phyloP scores from a whole-genome alignment of 2,329 filamentous ascomycete genomes.

The Fusarium tricinctum region DNA sequence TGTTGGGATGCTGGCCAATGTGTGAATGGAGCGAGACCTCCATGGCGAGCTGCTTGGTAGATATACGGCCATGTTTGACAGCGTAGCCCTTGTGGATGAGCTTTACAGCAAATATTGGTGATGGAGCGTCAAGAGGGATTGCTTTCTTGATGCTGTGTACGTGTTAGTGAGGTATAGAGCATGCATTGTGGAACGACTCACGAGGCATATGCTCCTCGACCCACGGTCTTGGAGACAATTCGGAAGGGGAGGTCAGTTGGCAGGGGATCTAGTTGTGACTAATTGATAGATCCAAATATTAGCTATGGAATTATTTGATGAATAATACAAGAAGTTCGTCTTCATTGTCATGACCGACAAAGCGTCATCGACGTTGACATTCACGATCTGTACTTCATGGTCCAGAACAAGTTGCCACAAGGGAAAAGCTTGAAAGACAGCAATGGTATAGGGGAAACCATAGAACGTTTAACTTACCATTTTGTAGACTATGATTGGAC shows the following conservation, averaged over 20 bases:
- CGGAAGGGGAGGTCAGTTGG: constrained; percentile 90
- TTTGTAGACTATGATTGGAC: constrained; percentile 15
- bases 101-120: constrained; percentile 94
- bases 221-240: constrained; percentile 95
- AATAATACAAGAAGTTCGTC: not conserved
- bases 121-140: constrained; percentile 75
- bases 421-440: constrained; percentile 2
- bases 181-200: constrained; percentile 59
- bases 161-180: constrained; percentile 23
- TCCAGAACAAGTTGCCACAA: constrained; percentile 9
- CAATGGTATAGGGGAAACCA: constrained; percentile 1
- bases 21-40: constrained; percentile 92
- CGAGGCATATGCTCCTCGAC: constrained; percentile 97
- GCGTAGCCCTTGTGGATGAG: constrained; percentile 99
- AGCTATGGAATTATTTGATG: not conserved
- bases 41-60: constrained; percentile 89
- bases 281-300: constrained; percentile 60
- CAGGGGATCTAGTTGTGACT: constrained; percentile 91
- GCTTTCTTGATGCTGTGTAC: constrained; percentile 88
- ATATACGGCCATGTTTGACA: constrained; percentile 87
- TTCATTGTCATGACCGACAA: not conserved
- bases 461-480: constrained; percentile 40
- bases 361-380: constrained; percentile 12
- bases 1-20: constrained; percentile 89
- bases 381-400: constrained; percentile 18